These are phyloP conservation scores for Penicillium sp. DNA, from an alignment of 2,329 filamentous ascomycete genomes.

Conservation along the genomic window DNA sequence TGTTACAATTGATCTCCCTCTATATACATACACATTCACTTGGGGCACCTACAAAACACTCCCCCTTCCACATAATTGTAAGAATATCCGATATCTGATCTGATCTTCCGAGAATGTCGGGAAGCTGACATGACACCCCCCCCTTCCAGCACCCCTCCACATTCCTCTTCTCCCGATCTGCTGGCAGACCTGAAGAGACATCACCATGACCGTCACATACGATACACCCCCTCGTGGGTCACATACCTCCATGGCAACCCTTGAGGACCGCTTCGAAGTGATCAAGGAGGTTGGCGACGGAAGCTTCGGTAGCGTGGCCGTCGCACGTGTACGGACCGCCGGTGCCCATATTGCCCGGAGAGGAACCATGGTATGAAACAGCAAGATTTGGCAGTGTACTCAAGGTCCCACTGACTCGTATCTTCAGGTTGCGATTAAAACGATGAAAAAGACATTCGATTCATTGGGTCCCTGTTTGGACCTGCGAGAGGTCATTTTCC, in stretches of 20 bases:
- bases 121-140: constrained; percentile 9
- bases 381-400: constrained; percentile 6
- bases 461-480: constrained; percentile 87
- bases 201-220: constrained; percentile 72
- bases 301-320: constrained; percentile 92
- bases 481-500: constrained; percentile 93
- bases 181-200: constrained; percentile 40
- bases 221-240: constrained; percentile 70
- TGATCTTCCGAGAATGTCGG: neutral
- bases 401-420: constrained; percentile 15
- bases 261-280: constrained; percentile 95
- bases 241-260: constrained; percentile 52
- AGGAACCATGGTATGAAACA: constrained; percentile 78
- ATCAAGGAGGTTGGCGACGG: constrained; percentile 98
- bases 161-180: constrained; percentile 37
- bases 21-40: constrained; percentile 14
- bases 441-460: constrained; percentile 99
- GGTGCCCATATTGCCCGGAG: constrained; percentile 84
- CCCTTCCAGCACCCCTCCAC: neutral
- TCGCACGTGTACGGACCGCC: constrained; percentile 87
- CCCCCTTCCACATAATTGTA: constrained; percentile 20
- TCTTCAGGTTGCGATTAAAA: constrained; percentile 90
- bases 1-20: constrained; percentile 24
- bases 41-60: constrained; percentile 8
- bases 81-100: neutral